Conservation (phyloP, 2,329 filamentous ascomycete genomes). For the Hymenoscyphus linearis region DNA sequence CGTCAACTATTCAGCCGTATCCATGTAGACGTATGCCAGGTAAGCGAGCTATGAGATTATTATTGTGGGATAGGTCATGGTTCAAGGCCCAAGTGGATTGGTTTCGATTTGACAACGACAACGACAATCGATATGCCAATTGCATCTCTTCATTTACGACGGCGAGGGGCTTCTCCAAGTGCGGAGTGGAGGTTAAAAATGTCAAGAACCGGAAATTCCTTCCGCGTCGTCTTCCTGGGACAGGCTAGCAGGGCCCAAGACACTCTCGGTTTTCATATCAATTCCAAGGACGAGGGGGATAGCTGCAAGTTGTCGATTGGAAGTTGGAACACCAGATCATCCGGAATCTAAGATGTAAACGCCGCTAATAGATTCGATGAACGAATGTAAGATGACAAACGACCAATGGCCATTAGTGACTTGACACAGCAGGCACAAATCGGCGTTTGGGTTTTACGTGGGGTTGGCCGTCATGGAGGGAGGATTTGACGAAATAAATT, state of each 20-base stretch:
- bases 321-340: constrained; percentile 4
- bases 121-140: background rate
- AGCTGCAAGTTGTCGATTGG: background rate
- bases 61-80: background rate
- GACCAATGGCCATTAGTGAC: background rate
- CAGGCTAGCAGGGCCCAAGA: background rate
- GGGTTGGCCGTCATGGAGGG: background rate
- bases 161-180: background rate
- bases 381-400: constrained; percentile 8
- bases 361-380: background rate
- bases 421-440: background rate
- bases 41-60: background rate
- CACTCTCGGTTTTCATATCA: background rate
- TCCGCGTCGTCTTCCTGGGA: background rate
- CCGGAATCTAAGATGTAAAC: constrained; percentile 2
- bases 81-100: background rate
- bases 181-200: background rate
- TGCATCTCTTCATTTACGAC: background rate
- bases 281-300: background rate
- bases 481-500: background rate
- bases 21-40: background rate
- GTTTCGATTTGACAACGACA: background rate
- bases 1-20: background rate
- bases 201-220: background rate
- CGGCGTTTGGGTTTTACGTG: background rate